These are phyloP conservation scores for Linnemannia hyalina DNA, from an alignment of 192 early-diverging fungal genomes.

Conservation along the genomic window DNA sequence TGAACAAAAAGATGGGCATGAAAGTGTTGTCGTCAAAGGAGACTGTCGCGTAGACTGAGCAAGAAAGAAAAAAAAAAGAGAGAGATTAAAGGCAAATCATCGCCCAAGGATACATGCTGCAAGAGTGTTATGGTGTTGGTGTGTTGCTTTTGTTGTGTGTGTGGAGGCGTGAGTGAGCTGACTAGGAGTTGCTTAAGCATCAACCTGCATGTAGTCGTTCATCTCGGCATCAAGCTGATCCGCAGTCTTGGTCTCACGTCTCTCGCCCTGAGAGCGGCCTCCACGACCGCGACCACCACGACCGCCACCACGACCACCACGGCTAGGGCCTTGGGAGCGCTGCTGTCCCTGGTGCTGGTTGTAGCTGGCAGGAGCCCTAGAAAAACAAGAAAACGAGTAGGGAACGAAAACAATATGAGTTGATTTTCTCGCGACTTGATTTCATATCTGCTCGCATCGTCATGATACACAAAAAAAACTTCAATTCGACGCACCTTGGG, in stretches of 20 bases:
- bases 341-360: constrained; percentile 23
- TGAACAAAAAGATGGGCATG: background rate
- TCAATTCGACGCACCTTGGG: constrained; percentile 27
- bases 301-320: constrained; percentile 38
- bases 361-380: constrained; percentile 27
- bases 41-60: background rate
- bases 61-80: background rate
- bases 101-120: background rate
- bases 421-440: background rate
- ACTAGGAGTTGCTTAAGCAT: constrained; percentile 28
- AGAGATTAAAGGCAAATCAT: background rate
- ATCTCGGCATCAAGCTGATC: constrained; percentile 65
- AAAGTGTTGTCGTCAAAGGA: background rate
- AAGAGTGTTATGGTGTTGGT: background rate
- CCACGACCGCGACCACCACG: constrained; percentile 61
- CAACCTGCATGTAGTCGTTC: constrained; percentile 66
- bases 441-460: background rate
- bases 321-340: constrained; percentile 14
- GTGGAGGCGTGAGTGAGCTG: background rate
- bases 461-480: background rate
- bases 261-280: constrained; percentile 38
- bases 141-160: background rate
- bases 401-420: background rate
- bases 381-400: background rate
- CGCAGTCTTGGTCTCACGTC: constrained; percentile 56